Percentiles rank a stretch among this genome's conserved stretches.
Conservation (phyloP, 108 stramenopile species). For the Nannochloropsis salina region DNA sequence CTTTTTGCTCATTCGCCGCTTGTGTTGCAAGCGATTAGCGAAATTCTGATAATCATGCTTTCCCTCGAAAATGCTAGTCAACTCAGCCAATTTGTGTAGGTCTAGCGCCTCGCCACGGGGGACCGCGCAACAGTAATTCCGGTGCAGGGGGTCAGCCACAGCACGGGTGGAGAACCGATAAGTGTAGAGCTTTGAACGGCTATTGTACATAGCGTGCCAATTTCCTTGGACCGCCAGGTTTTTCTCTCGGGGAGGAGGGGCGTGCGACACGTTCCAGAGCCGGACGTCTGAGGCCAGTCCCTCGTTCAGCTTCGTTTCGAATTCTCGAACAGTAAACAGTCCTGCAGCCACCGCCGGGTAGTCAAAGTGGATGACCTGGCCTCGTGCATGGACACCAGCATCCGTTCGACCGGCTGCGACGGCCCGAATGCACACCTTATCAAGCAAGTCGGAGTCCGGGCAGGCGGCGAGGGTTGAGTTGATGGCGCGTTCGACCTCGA, state of each 20-base stretch:
- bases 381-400: constrained; percentile 32
- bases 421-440: constrained; percentile 33
- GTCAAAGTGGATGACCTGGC: constrained; percentile 42
- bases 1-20: constrained; percentile 18
- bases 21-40: constrained; percentile 36
- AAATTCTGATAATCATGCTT: constrained; percentile 51
- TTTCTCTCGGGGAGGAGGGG: constrained; percentile 24
- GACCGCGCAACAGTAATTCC: constrained; percentile 36
- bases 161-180: constrained; percentile 44
- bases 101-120: constrained; percentile 23
- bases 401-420: constrained; percentile 42
- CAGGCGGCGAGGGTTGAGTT: not conserved
- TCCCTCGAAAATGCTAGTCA: constrained; percentile 36
- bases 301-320: not conserved
- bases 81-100: constrained; percentile 21
- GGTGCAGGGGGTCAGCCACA: constrained; percentile 33
- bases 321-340: not conserved
- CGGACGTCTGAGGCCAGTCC: constrained; percentile 30
- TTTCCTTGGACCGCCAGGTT: constrained; percentile 18
- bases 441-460: not conserved
- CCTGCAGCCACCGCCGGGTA: constrained; percentile 20
- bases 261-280: constrained; percentile 35
- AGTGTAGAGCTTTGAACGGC: constrained; percentile 42
- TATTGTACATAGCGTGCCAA: constrained; percentile 46
- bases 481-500: not conserved